phyloP scores from a whole-genome alignment of 345 rosid genomes.

The Aquilaria malaccensis region DNA sequence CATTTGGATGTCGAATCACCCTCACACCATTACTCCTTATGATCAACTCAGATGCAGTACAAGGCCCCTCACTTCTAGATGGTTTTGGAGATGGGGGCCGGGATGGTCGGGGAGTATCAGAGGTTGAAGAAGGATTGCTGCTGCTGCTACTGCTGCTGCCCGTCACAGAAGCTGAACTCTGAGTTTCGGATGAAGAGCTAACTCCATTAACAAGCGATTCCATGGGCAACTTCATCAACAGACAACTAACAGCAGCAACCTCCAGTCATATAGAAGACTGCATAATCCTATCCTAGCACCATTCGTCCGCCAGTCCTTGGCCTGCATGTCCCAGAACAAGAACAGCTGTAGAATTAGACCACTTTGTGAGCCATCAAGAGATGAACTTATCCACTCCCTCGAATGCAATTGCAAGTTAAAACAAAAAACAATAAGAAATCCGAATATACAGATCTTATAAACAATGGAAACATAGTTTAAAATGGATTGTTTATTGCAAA shows the following conservation, averaged over 20 bases:
- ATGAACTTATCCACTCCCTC: not conserved
- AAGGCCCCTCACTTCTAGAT: conserved; percentile 24
- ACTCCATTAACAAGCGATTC: conserved; percentile 42
- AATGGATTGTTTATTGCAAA: conserved; percentile 13
- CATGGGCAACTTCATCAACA: conserved; percentile 40
- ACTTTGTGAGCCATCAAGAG: conserved; percentile 2
- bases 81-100: conserved; percentile 37
- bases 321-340: conserved; percentile 10
- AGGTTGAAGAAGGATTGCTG: conserved; percentile 20
- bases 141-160: conserved; percentile 11
- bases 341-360: not conserved
- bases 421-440: not conserved
- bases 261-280: too few species aligned
- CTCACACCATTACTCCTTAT: conserved; percentile 5
- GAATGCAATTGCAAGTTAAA: conserved; percentile 5
- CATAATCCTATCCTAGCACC: not conserved
- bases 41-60: conserved; percentile 8
- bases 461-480: not conserved
- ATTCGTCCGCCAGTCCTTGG: conserved; percentile 3
- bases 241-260: too few species aligned
- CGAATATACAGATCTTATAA: conserved; percentile 6
- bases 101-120: conserved; percentile 16
- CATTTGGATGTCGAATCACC: conserved; percentile 15
- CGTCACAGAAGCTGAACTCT: conserved; percentile 24
- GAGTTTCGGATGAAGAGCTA: conserved; percentile 36